Conservation (phyloP, 495 filamentous ascomycete species). For the Barbatosphaeria neglecta region DNA sequence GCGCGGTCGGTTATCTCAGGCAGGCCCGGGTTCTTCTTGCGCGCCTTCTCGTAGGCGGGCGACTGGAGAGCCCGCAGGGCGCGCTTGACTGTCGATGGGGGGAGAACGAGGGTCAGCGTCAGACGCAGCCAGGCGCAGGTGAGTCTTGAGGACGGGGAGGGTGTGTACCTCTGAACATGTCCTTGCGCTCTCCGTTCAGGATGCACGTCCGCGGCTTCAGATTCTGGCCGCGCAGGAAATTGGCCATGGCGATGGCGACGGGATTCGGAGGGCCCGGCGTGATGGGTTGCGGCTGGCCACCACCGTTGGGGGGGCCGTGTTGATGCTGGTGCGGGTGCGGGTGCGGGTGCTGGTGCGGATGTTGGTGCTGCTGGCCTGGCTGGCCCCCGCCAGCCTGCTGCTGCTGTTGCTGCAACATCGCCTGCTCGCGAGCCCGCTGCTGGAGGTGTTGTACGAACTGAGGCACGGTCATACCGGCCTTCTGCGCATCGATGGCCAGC, state of each 20-base stretch:
- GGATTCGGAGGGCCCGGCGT: conserved; percentile 71
- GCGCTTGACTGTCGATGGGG: conserved; percentile 65
- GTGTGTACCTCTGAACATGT: conserved; percentile 82
- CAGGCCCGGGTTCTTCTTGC: conserved; percentile 77
- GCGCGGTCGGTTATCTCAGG: conserved; percentile 79
- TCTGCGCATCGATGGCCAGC: conserved; percentile 62
- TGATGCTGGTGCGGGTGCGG: conserved; percentile 29
- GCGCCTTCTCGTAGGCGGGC: conserved; percentile 74
- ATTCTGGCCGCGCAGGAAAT: conserved; percentile 73
- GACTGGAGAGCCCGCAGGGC: conserved; percentile 89
- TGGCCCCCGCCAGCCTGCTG: conserved; percentile 26
- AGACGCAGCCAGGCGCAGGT: too few relatives aligned
- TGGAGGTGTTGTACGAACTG: conserved; percentile 19
- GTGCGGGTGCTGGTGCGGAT: conserved; percentile 53
- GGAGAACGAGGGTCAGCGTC: neutral
- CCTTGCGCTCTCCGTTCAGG: conserved; percentile 90
- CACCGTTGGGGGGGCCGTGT: conserved; percentile 12
- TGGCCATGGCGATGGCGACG: conserved; percentile 77
- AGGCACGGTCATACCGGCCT: conserved; percentile 60
- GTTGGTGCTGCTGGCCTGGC: conserved; percentile 54
- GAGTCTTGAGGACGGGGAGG: too few relatives aligned
- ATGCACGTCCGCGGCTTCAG: conserved; percentile 89
- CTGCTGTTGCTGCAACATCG: conserved; percentile 21
- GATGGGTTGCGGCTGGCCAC: conserved; percentile 45
- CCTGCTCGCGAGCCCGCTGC: conserved; percentile 29